Evolutionary conservation across 768 basidiomycete species (phyloP), one percentile per base, ranked within the genome.

Genomic region (Agaricus blazei): DNA sequence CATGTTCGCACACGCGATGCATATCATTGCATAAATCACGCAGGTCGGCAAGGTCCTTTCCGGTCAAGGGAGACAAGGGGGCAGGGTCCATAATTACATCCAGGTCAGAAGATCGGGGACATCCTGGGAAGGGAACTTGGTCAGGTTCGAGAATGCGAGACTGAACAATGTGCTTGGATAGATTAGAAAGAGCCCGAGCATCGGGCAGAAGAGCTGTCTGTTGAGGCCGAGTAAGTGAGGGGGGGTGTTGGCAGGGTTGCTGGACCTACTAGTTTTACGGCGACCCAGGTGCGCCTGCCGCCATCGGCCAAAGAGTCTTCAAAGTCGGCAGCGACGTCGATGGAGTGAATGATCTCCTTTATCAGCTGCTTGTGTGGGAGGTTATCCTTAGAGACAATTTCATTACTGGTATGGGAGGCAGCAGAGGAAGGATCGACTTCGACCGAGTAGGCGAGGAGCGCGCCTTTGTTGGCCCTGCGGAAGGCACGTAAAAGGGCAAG

Each of bases 401-500:
- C 48, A 42, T 62, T 12, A 43, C 63, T 56, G 47, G 63, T 52
- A 63, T 55, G 38, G 34, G 63, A 60, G 52, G 52, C 42, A 36
- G 58, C 56, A 49, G 60, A 51, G 2, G 54, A 6, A 56, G 58
- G 19, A 60, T 92, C 84, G 9, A 89, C 92, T 68, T 95, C 92
- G 27, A 92, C 91, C 48, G 85, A 88, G 70, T 97, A 96, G 23
- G 80, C 85, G 59, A 97, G 82, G 11, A 97, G 70, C 8, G 80
- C 75, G 2, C 91, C 94, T 58, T 85, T 88, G 62, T 89, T 87
- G 58, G 79, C 78, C 9, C 68, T 67, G 15, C 93, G 81, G 26
- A 95, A 74, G 11, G 69, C 63, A 40, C 75, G 71, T 40, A 97
- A 78, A 0, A 89, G 65, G 90, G 85, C 4, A 89, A 60, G 6